Evolutionary conservation across 1,139 yeast species (phyloP), one percentile per base, ranked within the genome.

Genomic region (Fermentozyma sake): DNA sequence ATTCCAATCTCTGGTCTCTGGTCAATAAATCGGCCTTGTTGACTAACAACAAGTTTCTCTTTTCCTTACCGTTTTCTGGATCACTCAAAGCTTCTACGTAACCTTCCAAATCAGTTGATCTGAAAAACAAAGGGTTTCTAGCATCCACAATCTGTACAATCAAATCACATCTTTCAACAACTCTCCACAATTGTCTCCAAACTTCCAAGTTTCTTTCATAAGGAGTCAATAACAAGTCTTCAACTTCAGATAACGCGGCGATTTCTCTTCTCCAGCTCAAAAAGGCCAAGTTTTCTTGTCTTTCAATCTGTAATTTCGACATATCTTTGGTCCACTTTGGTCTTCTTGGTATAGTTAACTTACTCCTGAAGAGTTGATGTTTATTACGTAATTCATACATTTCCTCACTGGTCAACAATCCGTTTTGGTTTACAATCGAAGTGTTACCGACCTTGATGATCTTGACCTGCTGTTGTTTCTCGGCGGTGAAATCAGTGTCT

Each of bases 151-250:
- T 93, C 54, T 93, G 99, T 4, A 93, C 97, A 25, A 93, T 76
- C 45, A 93, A 68, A 56, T 91, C 96, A 26, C 93, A 83, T 50
- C 98, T 74, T 55, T 93, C 99, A 11, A 89, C 86, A 28, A 93
- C 99, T 60, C 99, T 73, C 99, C 99, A 93, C 42, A 93, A 65
- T 58, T 93, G 99, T 53, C 93, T 79, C 99, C 99, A 93, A 35
- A 93, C 97, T 64, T 91, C 96, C 42, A 93, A 68, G 52, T 93
- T 93, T 58, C 98, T 76, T 61, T 93, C 99, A 52, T 91, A 93
- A 2, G 99, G 99, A 0, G 99, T 93, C 54, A 93, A 69, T 37
- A 89, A 64, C 44, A 93, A 65, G 52, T 91, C 96, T 40, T 74
- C 76, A 37, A 69, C 72, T 50, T 91, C 96, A 37, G 93, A 93